Conservation (phyloP, 768 basidiomycete genomes). For the Tulasnella sp. region DNA sequence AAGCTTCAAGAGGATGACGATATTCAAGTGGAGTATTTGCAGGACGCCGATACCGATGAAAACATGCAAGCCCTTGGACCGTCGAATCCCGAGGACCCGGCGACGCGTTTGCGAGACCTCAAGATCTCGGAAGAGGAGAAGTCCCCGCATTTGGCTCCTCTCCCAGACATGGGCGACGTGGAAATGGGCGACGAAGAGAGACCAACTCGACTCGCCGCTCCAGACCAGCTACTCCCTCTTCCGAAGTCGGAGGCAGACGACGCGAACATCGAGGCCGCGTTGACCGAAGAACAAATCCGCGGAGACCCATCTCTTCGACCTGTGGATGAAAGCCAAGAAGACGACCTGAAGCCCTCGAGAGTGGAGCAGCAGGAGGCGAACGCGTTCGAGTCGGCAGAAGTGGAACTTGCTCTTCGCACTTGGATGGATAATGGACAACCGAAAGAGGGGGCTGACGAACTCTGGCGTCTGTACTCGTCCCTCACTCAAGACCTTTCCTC, state of each 20-base stretch:
- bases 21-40: slow-evolving; percentile 67
- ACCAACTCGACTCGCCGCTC: neutral
- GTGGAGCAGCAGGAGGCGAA: neutral
- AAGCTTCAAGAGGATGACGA: slow-evolving; percentile 43
- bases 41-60: slow-evolving; percentile 61
- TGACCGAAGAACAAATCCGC: slow-evolving; percentile 39
- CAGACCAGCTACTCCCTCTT: neutral
- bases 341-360: neutral
- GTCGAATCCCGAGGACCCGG: slow-evolving; percentile 62
- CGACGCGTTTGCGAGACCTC: slow-evolving; percentile 78
- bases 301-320: neutral
- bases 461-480: slow-evolving; percentile 92
- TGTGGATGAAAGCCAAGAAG: neutral
- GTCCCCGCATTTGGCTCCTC: slow-evolving; percentile 24
- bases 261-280: slow-evolving; percentile 39
- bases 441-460: slow-evolving; percentile 54
- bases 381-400: slow-evolving; percentile 28
- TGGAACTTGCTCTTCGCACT: slow-evolving; percentile 54
- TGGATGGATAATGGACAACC: slow-evolving; percentile 61
- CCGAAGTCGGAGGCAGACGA: slow-evolving; percentile 24
- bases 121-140: slow-evolving; percentile 63
- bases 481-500: slow-evolving; percentile 89
- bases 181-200: slow-evolving; percentile 18
- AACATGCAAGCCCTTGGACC: slow-evolving; percentile 89
- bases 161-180: slow-evolving; percentile 28